Evolutionary conservation across 2,329 filamentous ascomycete species (phyloP).

Genomic region (Alternaria ethzedia): DNA sequence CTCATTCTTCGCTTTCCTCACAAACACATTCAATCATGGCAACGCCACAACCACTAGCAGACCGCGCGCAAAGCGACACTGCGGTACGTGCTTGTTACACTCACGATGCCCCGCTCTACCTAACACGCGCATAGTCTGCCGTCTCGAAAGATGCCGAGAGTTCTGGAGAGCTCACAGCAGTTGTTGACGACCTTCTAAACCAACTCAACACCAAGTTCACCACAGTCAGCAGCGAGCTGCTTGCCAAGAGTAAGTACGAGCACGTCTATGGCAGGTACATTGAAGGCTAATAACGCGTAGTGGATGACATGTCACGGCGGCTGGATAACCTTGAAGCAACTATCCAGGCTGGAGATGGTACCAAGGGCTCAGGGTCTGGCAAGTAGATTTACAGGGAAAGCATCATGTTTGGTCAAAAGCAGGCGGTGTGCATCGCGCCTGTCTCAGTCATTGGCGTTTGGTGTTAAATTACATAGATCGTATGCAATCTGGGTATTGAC

Average conservation of each 20-base stretch:
- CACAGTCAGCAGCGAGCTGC: conserved; percentile 82
- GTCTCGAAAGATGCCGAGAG: conserved; percentile 31
- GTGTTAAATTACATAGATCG: neutral
- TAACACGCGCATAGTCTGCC: conserved; percentile 17
- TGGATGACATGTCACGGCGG: conserved; percentile 92
- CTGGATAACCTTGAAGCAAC: conserved; percentile 83
- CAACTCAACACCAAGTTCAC: conserved; percentile 86
- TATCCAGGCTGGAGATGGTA: conserved; percentile 63
- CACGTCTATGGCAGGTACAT: neutral
- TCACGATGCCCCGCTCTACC: neutral
- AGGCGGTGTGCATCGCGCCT: neutral
- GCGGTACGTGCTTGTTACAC: conserved; percentile 17
- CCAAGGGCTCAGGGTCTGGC: conserved; percentile 33
- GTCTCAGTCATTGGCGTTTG: neutral
- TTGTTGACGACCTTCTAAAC: conserved; percentile 86
- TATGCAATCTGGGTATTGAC: conserved; percentile 6
- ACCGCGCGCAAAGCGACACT: conserved; percentile 32
- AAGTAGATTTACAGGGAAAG: conserved; percentile 17
- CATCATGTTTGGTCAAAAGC: neutral
- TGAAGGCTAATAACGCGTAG: conserved; percentile 53
- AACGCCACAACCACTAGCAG: conserved; percentile 23
- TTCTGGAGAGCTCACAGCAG: conserved; percentile 70
- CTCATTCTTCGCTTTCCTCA: neutral
- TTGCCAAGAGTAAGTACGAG: conserved; percentile 76
- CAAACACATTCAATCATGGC: conserved; percentile 21